phyloP scores from a whole-genome alignment of 768 basidiomycete species.

The Termitomyces sp. region DNA sequence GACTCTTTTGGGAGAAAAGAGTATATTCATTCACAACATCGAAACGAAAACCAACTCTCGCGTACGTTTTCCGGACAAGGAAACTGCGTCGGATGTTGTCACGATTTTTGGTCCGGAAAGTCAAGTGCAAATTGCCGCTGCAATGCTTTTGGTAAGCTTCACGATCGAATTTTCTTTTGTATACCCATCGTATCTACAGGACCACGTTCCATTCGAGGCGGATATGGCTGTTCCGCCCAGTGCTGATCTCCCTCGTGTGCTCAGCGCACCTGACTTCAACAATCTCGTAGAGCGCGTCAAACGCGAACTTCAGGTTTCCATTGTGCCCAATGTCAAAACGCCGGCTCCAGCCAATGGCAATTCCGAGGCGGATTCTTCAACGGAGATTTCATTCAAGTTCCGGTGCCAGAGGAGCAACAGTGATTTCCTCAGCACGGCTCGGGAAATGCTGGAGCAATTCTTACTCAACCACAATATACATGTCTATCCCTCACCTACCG shows the following conservation, averaged over 20 bases:
- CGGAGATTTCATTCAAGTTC: constrained; percentile 92
- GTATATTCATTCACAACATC: constrained; percentile 95
- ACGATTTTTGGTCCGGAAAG: constrained; percentile 96
- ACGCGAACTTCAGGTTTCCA: constrained; percentile 88
- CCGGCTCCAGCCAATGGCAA: constrained; percentile 39
- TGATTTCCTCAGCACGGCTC: constrained; percentile 84
- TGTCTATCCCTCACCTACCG: constrained; percentile 72
- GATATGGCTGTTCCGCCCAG: constrained; percentile 88
- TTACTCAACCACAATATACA: constrained; percentile 79
- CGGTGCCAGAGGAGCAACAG: constrained; percentile 92
- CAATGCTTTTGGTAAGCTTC: constrained; percentile 81
- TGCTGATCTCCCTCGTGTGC: constrained; percentile 70
- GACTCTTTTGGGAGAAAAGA: constrained; percentile 91
- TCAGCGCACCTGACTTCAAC: constrained; percentile 74
- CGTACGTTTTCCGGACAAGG: constrained; percentile 90
- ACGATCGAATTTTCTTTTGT: background rate
- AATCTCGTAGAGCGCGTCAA: constrained; percentile 88
- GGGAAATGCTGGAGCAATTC: constrained; percentile 93
- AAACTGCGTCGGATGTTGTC: constrained; percentile 89
- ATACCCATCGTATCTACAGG: constrained; percentile 38
- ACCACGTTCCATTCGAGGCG: constrained; percentile 95
- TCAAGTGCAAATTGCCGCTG: constrained; percentile 93
- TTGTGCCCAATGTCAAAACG: constrained; percentile 74
- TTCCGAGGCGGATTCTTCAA: constrained; percentile 46
- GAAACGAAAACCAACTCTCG: constrained; percentile 94